Conservation (phyloP, 208 protist genomes). For the Wallacemonas sp. region DNA sequence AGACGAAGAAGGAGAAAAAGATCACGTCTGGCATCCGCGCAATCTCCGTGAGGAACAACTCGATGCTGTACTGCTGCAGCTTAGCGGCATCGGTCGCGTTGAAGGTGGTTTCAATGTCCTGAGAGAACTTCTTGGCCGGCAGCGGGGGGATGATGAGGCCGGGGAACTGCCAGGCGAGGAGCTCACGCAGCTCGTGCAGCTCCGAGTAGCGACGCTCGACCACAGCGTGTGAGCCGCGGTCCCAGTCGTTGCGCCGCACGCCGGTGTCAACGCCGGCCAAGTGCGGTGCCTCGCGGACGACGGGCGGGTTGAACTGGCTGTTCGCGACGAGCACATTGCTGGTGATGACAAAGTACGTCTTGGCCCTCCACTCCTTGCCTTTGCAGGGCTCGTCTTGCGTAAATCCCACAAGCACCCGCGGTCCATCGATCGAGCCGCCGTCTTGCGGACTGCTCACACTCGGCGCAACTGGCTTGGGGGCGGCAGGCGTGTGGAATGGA, state of each 20-base stretch:
- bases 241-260: constrained; percentile 62
- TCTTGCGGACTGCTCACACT: neutral
- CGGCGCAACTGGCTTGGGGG: neutral
- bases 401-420: constrained; percentile 46
- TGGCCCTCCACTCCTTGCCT: constrained; percentile 53
- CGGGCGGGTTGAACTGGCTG: constrained; percentile 45
- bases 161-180: constrained; percentile 77
- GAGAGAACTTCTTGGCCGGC: constrained; percentile 62
- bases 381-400: constrained; percentile 46
- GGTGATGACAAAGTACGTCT: constrained; percentile 79
- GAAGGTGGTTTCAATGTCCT: constrained; percentile 74
- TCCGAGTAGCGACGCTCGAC: constrained; percentile 88
- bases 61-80: constrained; percentile 57
- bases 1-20: constrained; percentile 76
- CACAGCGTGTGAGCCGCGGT: constrained; percentile 34
- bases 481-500: neutral
- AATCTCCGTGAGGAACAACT: constrained; percentile 78
- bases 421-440: neutral
- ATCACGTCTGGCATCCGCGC: constrained; percentile 68
- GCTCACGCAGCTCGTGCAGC: constrained; percentile 62
- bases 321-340: constrained; percentile 53
- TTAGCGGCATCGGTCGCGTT: constrained; percentile 51
- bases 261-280: constrained; percentile 36
- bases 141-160: constrained; percentile 79
- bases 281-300: constrained; percentile 52